These are phyloP conservation scores for Fermentozyma sake DNA, from an alignment of 1,139 yeast genomes.

Conservation along the genomic window DNA sequence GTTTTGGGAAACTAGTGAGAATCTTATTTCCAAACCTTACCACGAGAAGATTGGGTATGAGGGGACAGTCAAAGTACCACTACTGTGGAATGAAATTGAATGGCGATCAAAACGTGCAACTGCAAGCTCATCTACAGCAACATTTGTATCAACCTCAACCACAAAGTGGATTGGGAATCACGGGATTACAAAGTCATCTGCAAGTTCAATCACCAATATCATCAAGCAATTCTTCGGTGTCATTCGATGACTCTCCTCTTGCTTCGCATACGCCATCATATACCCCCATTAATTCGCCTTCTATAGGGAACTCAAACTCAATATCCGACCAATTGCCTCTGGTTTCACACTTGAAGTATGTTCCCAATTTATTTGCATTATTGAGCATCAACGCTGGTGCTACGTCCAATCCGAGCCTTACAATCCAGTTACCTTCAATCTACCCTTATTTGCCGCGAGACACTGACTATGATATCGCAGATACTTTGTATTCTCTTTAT, in stretches of 20 bases:
- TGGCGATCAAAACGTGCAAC: slow-evolving; percentile 37
- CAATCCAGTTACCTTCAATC: slow-evolving; percentile 48
- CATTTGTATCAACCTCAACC: slow-evolving; percentile 9
- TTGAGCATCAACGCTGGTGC: slow-evolving; percentile 19
- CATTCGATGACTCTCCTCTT: slow-evolving; percentile 13
- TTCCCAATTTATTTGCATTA: slow-evolving; percentile 32
- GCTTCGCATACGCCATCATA: slow-evolving; percentile 13
- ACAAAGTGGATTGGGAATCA: slow-evolving; percentile 8
- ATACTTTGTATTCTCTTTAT: slow-evolving; percentile 57
- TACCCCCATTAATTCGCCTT: slow-evolving; percentile 15
- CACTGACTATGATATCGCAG: slow-evolving; percentile 56
- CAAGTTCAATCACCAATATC: slow-evolving; percentile 22
- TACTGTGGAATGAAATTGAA: slow-evolving; percentile 77
- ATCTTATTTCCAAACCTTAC: slow-evolving; percentile 69
- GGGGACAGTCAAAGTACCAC: slow-evolving; percentile 88
- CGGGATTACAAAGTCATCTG: slow-evolving; percentile 7
- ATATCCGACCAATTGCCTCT: slow-evolving; percentile 14
- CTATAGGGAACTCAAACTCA: slow-evolving; percentile 10
- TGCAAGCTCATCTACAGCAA: slow-evolving; percentile 5
- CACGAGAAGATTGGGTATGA: slow-evolving; percentile 79
- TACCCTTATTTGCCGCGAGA: slow-evolving; percentile 46
- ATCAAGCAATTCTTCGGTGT: slow-evolving; percentile 15
- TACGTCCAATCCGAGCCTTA: slow-evolving; percentile 18
- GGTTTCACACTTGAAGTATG: slow-evolving; percentile 26
- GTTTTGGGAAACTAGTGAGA: slow-evolving; percentile 80